Base-by-base conservation (phyloP, 352 stramenopile species). In the Phytophthora citricola region DNA sequence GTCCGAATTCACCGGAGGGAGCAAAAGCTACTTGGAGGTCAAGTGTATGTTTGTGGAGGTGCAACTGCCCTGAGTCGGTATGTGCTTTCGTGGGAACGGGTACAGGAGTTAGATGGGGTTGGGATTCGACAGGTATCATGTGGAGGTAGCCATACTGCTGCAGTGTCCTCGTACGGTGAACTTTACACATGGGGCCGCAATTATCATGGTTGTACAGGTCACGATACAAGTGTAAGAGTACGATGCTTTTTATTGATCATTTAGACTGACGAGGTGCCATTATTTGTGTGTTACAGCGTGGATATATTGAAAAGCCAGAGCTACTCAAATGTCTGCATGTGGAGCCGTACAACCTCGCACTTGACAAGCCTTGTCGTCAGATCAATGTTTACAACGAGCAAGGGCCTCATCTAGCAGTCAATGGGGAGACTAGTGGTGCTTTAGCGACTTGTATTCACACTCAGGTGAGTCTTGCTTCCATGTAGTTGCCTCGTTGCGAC, bases 161-260 rank as follows among this genome's bases (percentile, higher is more conserved):
- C 90, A 1, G 90, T 98, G 5, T 96, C 90, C 1, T 79, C 77
- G 0, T 84, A 87, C 17, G 95, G 94, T 0, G 93, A 98, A 76
- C 76, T 98, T 31, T 98, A 96, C 73, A 97, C 87, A 3, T 98
- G 94, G 94, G 95, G 95, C 20, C 76, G 82, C 17, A 98, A 98
- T 73, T 63, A 77, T 29, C 77, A 89, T 45, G 94, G 91, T 1
- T 98, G 94, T 71, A 98, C 92, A 31, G 95, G 92, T 10, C 91
- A 97, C 39, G 61, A 82, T 32, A 27, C 68, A 11, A 68, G 76
- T 26, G 63, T 84, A 52, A 58, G 15, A 17, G 20, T n/a, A n/a
- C 17, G 15, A 43, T 31, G 27, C 15, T 12, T 29, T 52, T 51
- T 44, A 5, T 14, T 50, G n/a, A 2, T 47, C 22, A 11, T 26